Conservation (phyloP, 2,329 filamentous ascomycete genomes). For the Polytolypa hystricis region DNA sequence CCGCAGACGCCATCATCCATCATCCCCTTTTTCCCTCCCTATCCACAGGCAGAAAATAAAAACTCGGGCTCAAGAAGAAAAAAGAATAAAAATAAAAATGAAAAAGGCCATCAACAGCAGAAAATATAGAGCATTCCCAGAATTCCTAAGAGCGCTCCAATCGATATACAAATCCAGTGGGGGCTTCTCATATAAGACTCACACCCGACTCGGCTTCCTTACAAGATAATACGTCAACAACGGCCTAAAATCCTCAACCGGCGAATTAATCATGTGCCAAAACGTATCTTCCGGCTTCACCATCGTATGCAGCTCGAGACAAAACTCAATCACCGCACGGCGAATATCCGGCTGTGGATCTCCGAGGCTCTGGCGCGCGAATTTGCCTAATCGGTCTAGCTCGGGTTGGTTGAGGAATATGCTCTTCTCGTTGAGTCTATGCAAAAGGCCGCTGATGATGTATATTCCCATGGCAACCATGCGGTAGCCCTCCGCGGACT, state of each 20-base stretch:
- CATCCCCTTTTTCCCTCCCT: too few relatives aligned
- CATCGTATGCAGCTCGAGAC: constrained; percentile 19
- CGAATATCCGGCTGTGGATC: constrained; percentile 28
- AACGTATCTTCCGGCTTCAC: constrained; percentile 18
- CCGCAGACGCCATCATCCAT: too few relatives aligned
- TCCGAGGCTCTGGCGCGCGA: constrained; percentile 22
- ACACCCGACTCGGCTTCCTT: constrained; percentile 7
- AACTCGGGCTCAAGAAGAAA: too few relatives aligned
- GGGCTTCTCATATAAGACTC: too few relatives aligned
- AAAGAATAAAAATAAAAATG: too few relatives aligned
- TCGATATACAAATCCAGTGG: too few relatives aligned
- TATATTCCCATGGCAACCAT: constrained; percentile 26
- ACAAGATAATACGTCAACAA: constrained; percentile 28
- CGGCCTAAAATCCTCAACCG: constrained; percentile 22
- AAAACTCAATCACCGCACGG: constrained; percentile 27
- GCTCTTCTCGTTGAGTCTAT: constrained; percentile 15
- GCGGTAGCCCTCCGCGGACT: constrained; percentile 21
- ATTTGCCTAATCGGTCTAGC: constrained; percentile 22
- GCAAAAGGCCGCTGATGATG: constrained; percentile 20
- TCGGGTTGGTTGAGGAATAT: constrained; percentile 11
- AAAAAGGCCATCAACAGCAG: too few relatives aligned
- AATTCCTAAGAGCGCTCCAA: too few relatives aligned
- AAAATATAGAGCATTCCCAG: too few relatives aligned
- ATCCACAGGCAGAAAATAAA: too few relatives aligned
- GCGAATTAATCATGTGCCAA: constrained; percentile 21